Conservation (phyloP, 1,139 yeast species). For the Candida frijolesensis region DNA sequence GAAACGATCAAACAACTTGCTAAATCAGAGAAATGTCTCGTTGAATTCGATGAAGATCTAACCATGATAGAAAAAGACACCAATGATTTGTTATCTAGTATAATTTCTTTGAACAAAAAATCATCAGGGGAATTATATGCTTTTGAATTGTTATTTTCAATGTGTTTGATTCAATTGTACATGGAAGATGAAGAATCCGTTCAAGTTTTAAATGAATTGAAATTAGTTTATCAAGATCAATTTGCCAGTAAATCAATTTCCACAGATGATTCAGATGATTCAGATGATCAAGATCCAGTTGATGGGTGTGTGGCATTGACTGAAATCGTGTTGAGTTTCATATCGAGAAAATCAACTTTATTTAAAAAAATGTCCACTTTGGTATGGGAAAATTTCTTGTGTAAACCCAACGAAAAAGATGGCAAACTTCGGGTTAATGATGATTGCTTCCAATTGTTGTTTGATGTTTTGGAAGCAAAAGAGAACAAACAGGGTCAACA, state of each 20-base stretch:
- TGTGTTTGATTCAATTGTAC: slow-evolving; percentile 77
- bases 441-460: slow-evolving; percentile 58
- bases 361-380: slow-evolving; percentile 70
- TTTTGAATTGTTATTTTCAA: slow-evolving; percentile 75
- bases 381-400: slow-evolving; percentile 69
- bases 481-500: slow-evolving; percentile 86
- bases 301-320: slow-evolving; percentile 66
- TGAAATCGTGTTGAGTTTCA: slow-evolving; percentile 75
- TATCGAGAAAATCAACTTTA: slow-evolving; percentile 71
- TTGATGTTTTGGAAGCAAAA: slow-evolving; percentile 68
- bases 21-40: slow-evolving; percentile 26
- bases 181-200: slow-evolving; percentile 82
- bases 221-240: slow-evolving; percentile 49
- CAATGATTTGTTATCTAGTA: slow-evolving; percentile 47
- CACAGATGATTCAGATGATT: slow-evolving; percentile 7
- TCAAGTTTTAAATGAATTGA: slow-evolving; percentile 72
- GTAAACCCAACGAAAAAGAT: slow-evolving; percentile 28
- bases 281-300: slow-evolving; percentile 23
- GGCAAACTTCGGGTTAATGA: slow-evolving; percentile 38
- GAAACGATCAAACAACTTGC: slow-evolving; percentile 31
- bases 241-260: slow-evolving; percentile 21
- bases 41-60: slow-evolving; percentile 59
- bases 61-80: slow-evolving; percentile 52
- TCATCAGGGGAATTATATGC: slow-evolving; percentile 31
- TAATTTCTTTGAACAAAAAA: slow-evolving; percentile 30